Percentiles rank a stretch among this genome's conserved stretches.
Evolutionary conservation across 768 basidiomycete genomes (phyloP).

Genomic region (Kwoniella newhampshirensis): DNA sequence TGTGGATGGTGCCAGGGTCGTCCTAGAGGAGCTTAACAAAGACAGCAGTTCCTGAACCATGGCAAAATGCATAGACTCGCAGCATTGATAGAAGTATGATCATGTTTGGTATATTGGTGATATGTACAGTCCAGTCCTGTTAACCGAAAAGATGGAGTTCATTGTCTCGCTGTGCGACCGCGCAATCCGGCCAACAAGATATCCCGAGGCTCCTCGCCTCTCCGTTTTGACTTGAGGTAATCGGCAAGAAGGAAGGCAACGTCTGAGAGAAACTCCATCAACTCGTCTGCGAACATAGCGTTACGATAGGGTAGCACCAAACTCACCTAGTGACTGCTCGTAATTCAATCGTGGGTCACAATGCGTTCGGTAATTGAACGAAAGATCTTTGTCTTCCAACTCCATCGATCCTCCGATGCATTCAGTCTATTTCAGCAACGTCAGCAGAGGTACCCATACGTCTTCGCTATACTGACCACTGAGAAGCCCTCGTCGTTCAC

Average conservation of each 20-base stretch:
- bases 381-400: conserved; percentile 80
- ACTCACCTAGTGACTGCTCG: conserved; percentile 85
- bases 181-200: conserved; percentile 45
- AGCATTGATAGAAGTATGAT: not conserved
- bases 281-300: not conserved
- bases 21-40: conserved; percentile 58
- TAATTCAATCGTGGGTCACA: conserved; percentile 94
- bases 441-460: not conserved
- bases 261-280: conserved; percentile 59
- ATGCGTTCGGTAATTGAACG: conserved; percentile 88
- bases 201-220: conserved; percentile 48
- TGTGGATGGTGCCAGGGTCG: conserved; percentile 74
- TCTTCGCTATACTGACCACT: conserved; percentile 57
- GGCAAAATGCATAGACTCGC: conserved; percentile 2
- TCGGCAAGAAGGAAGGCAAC: conserved; percentile 84
- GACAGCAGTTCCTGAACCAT: conserved; percentile 1
- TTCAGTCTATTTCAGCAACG: conserved; percentile 61
- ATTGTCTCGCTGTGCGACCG: conserved; percentile 15
- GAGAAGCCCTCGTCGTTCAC: conserved; percentile 85
- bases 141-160: not conserved
- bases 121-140: not conserved
- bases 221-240: conserved; percentile 69
- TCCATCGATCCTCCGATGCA: conserved; percentile 97
- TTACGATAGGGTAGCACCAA: too few species aligned
- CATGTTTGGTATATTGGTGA: not conserved